Conservation (phyloP, 352 stramenopile genomes). For the Globisporangium iwayamae region DNA sequence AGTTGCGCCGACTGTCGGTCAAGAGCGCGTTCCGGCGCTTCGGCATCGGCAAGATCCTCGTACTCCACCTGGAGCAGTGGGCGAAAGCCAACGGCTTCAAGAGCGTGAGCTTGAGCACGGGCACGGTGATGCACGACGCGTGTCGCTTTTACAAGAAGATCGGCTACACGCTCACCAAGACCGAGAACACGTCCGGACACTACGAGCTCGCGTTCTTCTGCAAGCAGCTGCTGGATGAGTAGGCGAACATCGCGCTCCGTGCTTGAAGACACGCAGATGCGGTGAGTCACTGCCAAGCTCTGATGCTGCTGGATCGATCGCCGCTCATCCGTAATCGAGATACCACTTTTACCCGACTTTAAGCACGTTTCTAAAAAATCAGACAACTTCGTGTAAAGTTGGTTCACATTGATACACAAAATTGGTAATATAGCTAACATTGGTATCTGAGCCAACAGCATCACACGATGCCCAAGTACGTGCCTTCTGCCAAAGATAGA, state of each 20-base stretch:
- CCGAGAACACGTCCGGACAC: slow-evolving; percentile 8
- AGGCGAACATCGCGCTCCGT: not conserved
- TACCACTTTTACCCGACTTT: too few relatives aligned
- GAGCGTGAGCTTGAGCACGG: slow-evolving; percentile 18
- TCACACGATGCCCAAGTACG: too few relatives aligned
- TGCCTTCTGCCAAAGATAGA: too few relatives aligned
- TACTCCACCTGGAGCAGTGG: slow-evolving; percentile 21
- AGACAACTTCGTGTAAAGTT: too few relatives aligned
- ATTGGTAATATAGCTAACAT: too few relatives aligned
- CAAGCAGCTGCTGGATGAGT: slow-evolving; percentile 6
- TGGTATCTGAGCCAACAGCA: too few relatives aligned
- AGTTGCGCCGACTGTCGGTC: slow-evolving; percentile 30
- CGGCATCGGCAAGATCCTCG: slow-evolving; percentile 23
- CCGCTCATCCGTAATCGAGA: too few relatives aligned
- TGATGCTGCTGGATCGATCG: too few relatives aligned
- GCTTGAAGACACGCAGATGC: too few relatives aligned
- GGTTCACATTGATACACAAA: too few relatives aligned
- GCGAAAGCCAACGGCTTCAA: slow-evolving; percentile 9
- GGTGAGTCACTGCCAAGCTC: too few relatives aligned
- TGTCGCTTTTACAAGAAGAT: slow-evolving; percentile 12
- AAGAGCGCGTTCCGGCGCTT: slow-evolving; percentile 19
- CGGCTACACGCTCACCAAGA: slow-evolving; percentile 15
- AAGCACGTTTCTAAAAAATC: too few relatives aligned
- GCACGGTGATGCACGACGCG: slow-evolving; percentile 16
- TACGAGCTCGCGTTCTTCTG: slow-evolving; percentile 17